Percentiles rank a stretch among this genome's conserved stretches.
These are phyloP conservation scores for Lupinus albus DNA, from an alignment of 306 rosid species.

Conservation along the genomic window DNA sequence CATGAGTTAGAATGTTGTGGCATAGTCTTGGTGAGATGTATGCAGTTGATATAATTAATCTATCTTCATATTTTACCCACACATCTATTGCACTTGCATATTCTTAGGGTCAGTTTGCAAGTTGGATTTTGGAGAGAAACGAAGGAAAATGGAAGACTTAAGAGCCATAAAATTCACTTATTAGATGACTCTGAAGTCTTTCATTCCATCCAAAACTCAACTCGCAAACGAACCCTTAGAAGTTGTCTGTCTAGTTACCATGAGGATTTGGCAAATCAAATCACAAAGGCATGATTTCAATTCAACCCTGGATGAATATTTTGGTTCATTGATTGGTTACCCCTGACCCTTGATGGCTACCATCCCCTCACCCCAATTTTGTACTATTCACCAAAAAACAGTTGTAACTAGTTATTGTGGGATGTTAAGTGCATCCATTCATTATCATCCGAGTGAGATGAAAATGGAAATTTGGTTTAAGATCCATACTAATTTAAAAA, in stretches of 20 bases:
- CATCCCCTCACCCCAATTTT: neutral
- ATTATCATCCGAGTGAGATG: too few relatives aligned
- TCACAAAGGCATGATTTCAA: neutral
- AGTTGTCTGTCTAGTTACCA: neutral
- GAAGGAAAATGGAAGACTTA: too few relatives aligned
- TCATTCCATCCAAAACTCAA: too few relatives aligned
- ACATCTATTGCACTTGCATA: constrained; percentile 7
- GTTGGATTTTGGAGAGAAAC: too few relatives aligned
- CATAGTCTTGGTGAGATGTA: constrained; percentile 17
- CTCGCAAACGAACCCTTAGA: too few relatives aligned
- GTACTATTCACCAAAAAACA: neutral
- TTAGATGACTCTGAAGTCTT: too few relatives aligned
- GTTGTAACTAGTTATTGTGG: neutral
- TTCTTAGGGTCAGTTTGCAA: neutral
- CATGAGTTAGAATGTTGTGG: constrained; percentile 32
- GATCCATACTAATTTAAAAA: too few relatives aligned
- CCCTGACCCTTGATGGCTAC: neutral
- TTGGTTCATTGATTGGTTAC: neutral
- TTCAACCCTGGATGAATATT: neutral
- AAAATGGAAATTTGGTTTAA: too few relatives aligned
- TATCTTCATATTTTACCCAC: constrained; percentile 10
- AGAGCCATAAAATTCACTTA: too few relatives aligned
- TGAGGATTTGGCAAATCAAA: too few relatives aligned
- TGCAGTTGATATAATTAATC: constrained; percentile 12
- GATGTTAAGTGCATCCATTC: neutral